A percentile compares a stretch with the other conserved stretches of the same genome.
These are phyloP conservation scores for Thermomyces lanuginosus DNA, from an alignment of 2,329 filamentous ascomycete genomes.

Conservation along the genomic window DNA sequence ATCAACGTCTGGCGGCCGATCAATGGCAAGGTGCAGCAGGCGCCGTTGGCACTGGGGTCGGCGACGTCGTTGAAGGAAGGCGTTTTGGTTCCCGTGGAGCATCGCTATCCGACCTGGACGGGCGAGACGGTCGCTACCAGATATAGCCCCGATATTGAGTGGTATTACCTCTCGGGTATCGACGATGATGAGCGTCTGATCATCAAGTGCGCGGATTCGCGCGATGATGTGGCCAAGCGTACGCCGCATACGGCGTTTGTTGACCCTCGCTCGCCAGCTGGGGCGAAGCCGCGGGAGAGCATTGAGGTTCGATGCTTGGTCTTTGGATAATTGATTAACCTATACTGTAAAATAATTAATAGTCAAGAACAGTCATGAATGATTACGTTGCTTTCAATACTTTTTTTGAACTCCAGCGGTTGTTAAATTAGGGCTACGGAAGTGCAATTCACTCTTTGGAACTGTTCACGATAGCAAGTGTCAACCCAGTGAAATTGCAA, in stretches of 20 bases:
- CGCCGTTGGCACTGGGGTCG: conserved; percentile 43
- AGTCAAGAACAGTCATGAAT: too few species aligned
- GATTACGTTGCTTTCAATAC: too few species aligned
- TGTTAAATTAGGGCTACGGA: too few species aligned
- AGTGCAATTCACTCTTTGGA: too few species aligned
- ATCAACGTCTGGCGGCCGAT: conserved; percentile 73
- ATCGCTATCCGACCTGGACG: conserved; percentile 52
- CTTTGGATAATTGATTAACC: conserved; percentile 42
- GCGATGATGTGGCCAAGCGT: conserved; percentile 29
- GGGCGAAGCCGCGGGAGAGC: conserved; percentile 61
- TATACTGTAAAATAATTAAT: too few species aligned
- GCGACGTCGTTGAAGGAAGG: conserved; percentile 38
- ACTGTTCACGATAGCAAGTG: too few species aligned
- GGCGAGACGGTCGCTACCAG: conserved; percentile 60
- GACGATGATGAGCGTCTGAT: conserved; percentile 53
- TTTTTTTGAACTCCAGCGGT: too few species aligned
- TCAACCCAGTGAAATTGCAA: too few species aligned
- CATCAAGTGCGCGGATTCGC: conserved; percentile 63
- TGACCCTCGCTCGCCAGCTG: conserved; percentile 53
- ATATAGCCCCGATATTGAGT: conserved; percentile 46
- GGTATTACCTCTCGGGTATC: conserved; percentile 73
- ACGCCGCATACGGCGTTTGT: conserved; percentile 64
- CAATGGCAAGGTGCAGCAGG: conserved; percentile 40
- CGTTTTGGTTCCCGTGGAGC: conserved; percentile 57
- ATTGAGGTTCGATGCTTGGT: conserved; percentile 80